These are phyloP conservation scores for Saitozyma podzolica DNA, from an alignment of 768 basidiomycete genomes.

Conservation along the genomic window DNA sequence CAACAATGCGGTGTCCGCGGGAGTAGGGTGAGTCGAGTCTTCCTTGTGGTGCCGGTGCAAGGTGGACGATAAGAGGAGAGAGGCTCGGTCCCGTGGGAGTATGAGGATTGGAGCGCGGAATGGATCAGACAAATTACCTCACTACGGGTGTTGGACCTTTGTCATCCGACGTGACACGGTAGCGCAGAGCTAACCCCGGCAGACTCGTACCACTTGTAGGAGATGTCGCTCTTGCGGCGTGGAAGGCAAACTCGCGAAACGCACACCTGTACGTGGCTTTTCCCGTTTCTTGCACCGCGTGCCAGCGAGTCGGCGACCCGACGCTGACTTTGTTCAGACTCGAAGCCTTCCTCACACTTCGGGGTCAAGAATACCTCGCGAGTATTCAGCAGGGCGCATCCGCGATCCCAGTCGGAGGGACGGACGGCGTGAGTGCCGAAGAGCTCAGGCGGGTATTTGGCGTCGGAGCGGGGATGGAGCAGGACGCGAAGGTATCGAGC, in stretches of 20 bases:
- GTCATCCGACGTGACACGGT: neutral
- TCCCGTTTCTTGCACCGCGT: neutral
- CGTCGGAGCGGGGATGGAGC: neutral
- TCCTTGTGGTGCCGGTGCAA: too few relatives aligned
- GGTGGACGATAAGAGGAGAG: too few relatives aligned
- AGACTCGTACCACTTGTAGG: constrained; percentile 68
- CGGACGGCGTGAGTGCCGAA: constrained; percentile 20
- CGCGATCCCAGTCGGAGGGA: constrained; percentile 19
- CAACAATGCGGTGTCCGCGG: constrained; percentile 68
- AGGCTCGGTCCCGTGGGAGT: too few relatives aligned
- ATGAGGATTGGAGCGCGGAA: neutral
- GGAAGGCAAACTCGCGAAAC: constrained; percentile 86
- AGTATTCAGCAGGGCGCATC: constrained; percentile 32
- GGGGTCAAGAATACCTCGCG: constrained; percentile 69
- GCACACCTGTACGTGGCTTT: constrained; percentile 60
- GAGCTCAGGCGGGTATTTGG: constrained; percentile 8
- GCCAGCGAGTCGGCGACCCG: neutral
- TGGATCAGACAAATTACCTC: neutral
- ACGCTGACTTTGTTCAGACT: constrained; percentile 52
- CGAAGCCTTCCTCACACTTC: constrained; percentile 76
- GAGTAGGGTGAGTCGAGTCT: constrained; percentile 56
- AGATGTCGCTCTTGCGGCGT: constrained; percentile 72
- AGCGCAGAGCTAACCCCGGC: constrained; percentile 1
- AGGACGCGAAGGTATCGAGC: constrained; percentile 11
- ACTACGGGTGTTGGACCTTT: neutral